phyloP scores from a whole-genome alignment of 2,329 filamentous ascomycete genomes.

The Aspergillus quadricinctus region DNA sequence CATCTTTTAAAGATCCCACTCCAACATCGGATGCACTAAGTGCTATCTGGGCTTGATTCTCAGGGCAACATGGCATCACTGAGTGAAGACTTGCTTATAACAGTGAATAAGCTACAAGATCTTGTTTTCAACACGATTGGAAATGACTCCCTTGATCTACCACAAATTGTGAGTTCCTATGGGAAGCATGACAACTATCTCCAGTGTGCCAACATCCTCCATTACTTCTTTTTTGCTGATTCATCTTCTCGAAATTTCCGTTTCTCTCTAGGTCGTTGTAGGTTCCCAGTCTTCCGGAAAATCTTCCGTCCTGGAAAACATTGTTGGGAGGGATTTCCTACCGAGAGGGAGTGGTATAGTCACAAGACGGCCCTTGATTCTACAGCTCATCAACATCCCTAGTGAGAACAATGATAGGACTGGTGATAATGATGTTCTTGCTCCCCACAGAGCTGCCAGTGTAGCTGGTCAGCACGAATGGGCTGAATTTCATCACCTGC shows the following conservation, averaged over 20 bases:
- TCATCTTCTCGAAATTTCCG: conserved; percentile 14
- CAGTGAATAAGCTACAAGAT: conserved; percentile 98
- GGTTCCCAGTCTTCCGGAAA: conserved; percentile 98
- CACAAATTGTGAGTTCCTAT: conserved; percentile 76
- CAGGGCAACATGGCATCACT: conserved; percentile 73
- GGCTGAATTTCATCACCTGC: conserved; percentile 96
- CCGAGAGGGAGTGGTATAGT: conserved; percentile 96
- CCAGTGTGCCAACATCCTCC: not conserved
- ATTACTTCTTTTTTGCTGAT: not conserved
- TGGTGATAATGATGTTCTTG: conserved; percentile 59
- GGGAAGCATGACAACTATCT: not conserved
- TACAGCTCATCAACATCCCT: conserved; percentile 96
- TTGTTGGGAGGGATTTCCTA: conserved; percentile 94
- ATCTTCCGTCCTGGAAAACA: conserved; percentile 97
- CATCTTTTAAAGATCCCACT: not conserved
- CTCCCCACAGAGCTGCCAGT: conserved; percentile 73
- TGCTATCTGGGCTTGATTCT: not conserved
- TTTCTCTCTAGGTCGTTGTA: conserved; percentile 73
- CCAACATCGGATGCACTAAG: not conserved
- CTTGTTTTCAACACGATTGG: conserved; percentile 99
- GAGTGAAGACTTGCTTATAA: conserved; percentile 89
- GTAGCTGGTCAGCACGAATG: conserved; percentile 67
- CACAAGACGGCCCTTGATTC: conserved; percentile 85
- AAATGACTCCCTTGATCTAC: conserved; percentile 94
- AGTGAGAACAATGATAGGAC: conserved; percentile 65